Evolutionary conservation across 1,284 basidiomycete species (phyloP), one percentile per base, ranked within the genome.

Genomic region (Pholiota adiposa): DNA sequence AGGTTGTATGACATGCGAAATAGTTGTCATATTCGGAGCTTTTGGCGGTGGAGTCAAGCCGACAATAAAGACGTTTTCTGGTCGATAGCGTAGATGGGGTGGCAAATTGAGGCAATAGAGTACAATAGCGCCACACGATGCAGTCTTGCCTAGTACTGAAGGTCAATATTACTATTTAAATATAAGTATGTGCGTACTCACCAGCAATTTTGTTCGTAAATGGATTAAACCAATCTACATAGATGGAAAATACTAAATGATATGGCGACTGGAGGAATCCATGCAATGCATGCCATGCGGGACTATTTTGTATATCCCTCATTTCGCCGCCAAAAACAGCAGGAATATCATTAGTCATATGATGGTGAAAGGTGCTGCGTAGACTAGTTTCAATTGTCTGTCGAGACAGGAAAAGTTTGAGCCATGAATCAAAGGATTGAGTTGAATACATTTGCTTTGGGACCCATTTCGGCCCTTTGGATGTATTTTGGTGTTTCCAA

Each of bases 221-320:
- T 8, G 62, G 63, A 25, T 68, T 66, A 59, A 77, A 77, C 75
- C 74, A 78, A 54, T 78, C 75, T 51, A 78, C 65, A 55, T 72
- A 78, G 31, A 72, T 48, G 4, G 66, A 67, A 66, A 77, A 77
- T 9, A 70, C 60, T 5, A 69, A 50, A 36, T 65, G 60, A 12
- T 59, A 57, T 18, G 40, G 36, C 3, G 59, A 56, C 3, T 51
- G 29, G 8, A 49, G 33, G 36, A 16, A 38, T 16, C 36, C 36
- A 16, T 11, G 4, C 16, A 38, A 38, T 4, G 5, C 36, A 3
- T 4, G 4, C 27, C 29, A 58, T 19, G 21, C 51, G 19, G 36
- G 27, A 33, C 51, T 53, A 25, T 53, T 36, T 8, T 12, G 25
- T 4, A 53, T 40, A 29, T 19, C 36, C 41, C 2, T 25, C 38